phyloP scores from a whole-genome alignment of 352 stramenopile genomes.

The Phytophthora pini region DNA sequence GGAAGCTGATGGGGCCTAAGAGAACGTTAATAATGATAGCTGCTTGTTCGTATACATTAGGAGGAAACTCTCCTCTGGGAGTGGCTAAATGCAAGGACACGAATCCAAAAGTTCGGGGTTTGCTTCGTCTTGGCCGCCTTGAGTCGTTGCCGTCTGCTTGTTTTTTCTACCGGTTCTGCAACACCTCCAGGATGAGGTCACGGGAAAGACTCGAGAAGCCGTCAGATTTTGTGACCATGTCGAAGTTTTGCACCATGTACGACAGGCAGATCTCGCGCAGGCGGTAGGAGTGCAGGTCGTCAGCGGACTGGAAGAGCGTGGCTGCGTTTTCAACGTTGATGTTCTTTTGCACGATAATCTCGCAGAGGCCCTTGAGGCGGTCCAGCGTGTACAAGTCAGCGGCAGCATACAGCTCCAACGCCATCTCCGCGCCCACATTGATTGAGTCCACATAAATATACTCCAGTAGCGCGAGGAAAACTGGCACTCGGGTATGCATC shows the following conservation, averaged over 20 bases:
- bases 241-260: slow-evolving; percentile 92
- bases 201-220: slow-evolving; percentile 85
- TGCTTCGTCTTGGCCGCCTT: slow-evolving; percentile 22
- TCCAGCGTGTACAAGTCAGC: slow-evolving; percentile 96
- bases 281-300: slow-evolving; percentile 84
- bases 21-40: slow-evolving; percentile 42
- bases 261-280: slow-evolving; percentile 90
- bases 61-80: slow-evolving; percentile 29
- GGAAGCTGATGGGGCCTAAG: slow-evolving; percentile 30
- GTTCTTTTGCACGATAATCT: slow-evolving; percentile 91
- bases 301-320: slow-evolving; percentile 83
- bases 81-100: slow-evolving; percentile 33
- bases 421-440: slow-evolving; percentile 91
- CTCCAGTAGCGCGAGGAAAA: slow-evolving; percentile 96
- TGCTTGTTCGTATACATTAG: slow-evolving; percentile 42
- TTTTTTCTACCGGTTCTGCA: slow-evolving; percentile 79
- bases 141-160: slow-evolving; percentile 12
- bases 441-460: slow-evolving; percentile 98
- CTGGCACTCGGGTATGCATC: slow-evolving; percentile 87
- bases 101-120: slow-evolving; percentile 23
- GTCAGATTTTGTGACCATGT: slow-evolving; percentile 92
- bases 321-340: slow-evolving; percentile 89
- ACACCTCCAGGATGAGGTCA: slow-evolving; percentile 90
- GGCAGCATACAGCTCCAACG: slow-evolving; percentile 94
- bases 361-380: slow-evolving; percentile 92